Conservation (phyloP, 2,329 filamentous ascomycete species). For the Diaporthe ampelina region DNA sequence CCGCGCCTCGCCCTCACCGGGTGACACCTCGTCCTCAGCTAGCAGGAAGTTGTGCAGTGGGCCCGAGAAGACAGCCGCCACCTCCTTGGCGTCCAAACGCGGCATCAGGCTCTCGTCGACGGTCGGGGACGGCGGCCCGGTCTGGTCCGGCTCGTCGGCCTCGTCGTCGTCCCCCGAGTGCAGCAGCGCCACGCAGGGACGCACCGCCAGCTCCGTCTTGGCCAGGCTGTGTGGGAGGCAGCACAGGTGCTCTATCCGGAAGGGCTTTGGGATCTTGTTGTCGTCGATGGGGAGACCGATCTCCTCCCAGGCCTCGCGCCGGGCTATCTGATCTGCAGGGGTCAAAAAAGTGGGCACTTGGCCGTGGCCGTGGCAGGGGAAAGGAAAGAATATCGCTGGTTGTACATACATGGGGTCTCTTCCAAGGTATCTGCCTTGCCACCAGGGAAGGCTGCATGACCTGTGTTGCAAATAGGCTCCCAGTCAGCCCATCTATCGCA, state of each 20-base stretch:
- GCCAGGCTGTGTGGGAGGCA: conserved; percentile 83
- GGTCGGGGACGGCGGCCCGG: conserved; percentile 53
- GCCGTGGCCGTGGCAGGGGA: conserved; percentile 64
- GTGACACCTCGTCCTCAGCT: conserved; percentile 66
- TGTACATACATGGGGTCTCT: conserved; percentile 71
- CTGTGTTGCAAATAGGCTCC: conserved; percentile 43
- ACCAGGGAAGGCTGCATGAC: conserved; percentile 88
- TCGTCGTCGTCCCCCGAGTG: conserved; percentile 67
- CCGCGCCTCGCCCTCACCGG: conserved; percentile 47
- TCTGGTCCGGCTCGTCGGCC: conserved; percentile 31
- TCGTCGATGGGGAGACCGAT: conserved; percentile 87
- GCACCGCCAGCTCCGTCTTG: conserved; percentile 79
- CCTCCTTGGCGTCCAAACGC: conserved; percentile 87
- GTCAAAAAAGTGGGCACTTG: background rate
- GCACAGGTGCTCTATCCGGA: conserved; percentile 89
- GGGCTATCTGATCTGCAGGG: conserved; percentile 80
- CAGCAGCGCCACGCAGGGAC: conserved; percentile 83
- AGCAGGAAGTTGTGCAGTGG: conserved; percentile 87
- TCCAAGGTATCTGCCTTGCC: conserved; percentile 74
- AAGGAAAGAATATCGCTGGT: background rate
- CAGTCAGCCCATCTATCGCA: background rate
- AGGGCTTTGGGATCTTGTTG: conserved; percentile 78
- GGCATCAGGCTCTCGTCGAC: conserved; percentile 83
- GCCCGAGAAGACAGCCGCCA: conserved; percentile 93
- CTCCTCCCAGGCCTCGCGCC: conserved; percentile 92